Base-by-base conservation (phyloP, 352 stramenopile genomes). In the Blastocystis sp. region DNA sequence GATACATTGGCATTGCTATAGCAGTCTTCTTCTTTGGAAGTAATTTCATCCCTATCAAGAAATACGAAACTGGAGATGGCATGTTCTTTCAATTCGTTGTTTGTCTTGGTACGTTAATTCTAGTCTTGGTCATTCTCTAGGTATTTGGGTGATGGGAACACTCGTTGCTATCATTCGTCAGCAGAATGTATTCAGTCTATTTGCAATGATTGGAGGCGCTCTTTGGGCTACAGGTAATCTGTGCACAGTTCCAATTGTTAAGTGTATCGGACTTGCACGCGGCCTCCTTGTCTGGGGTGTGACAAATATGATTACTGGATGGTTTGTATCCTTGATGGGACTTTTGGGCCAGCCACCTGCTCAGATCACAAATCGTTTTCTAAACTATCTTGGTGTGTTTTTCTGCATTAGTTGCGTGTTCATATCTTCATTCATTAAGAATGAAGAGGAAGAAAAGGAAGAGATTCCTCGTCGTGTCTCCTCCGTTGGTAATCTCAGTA, bases 31-130 rank as follows among this genome's bases (percentile, higher is more conserved):
- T 90, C 64, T 90, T 90, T 54, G 88, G 88, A 58, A 89, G 64
- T 48, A 90, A 90, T 42, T 90, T 90, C 30, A 89, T 90, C 58
- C 88, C 88, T 19, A 89, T 90, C 27, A 90, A 90, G 78, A 89
- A 81, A 30, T 87, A 90, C 56, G 88, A 90, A 89, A 90, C 88
- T 3, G 88, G 88, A 33, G 88, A 90, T 62, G 88, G 88, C 30
- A 58, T 90, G 53, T 90, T 90, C 40, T 90, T 90, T 59, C 69
- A 81, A n/a, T 90, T 76, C 30, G 88, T 90, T 22, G 57, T 90
- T 15, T 90, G 88, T 62, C 60, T 79, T 42, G 88, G 73, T 84
- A 84, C 15, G 4, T 27, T n/a, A 7, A 66, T 5, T 48, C 24
- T n/a, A 42, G 0, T 66, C 11, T 1, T 37, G 0, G 1, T 15